These are phyloP conservation scores for Mytilinidion resinicola DNA, from an alignment of 495 filamentous ascomycete genomes.

Conservation along the genomic window DNA sequence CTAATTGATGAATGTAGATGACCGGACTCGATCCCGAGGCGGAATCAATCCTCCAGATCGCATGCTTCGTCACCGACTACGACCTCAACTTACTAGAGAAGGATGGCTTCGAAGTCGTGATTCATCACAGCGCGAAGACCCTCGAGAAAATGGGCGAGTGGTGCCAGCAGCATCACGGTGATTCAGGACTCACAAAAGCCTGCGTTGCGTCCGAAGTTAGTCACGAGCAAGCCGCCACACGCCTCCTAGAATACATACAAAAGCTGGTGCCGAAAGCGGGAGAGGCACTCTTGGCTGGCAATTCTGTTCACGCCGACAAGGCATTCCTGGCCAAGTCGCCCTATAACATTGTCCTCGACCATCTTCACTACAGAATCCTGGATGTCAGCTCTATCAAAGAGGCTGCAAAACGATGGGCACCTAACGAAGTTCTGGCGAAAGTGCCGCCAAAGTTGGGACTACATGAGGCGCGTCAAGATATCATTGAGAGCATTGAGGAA, in stretches of 20 bases:
- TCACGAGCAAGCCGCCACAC: constrained; percentile 62
- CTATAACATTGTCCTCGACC: constrained; percentile 62
- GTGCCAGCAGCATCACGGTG: constrained; percentile 59
- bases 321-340: constrained; percentile 71
- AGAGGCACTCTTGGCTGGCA: constrained; percentile 74
- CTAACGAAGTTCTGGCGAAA: constrained; percentile 47
- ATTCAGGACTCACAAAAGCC: constrained; percentile 71
- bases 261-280: constrained; percentile 57
- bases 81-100: constrained; percentile 70
- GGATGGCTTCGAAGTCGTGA: constrained; percentile 69
- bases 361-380: constrained; percentile 82
- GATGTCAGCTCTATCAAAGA: constrained; percentile 92
- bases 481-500: constrained; percentile 90
- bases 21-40: constrained; percentile 74
- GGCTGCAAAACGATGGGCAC: constrained; percentile 74
- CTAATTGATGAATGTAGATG: constrained; percentile 59
- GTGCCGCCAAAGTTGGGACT: constrained; percentile 66
- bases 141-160: constrained; percentile 73
- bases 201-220: constrained; percentile 69
- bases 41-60: constrained; percentile 86
- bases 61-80: constrained; percentile 83
- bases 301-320: constrained; percentile 84
- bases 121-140: constrained; percentile 64
- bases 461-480: constrained; percentile 83
- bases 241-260: constrained; percentile 71